phyloP scores from a whole-genome alignment of 805 yeast species.

The Barnettozyma californica region DNA sequence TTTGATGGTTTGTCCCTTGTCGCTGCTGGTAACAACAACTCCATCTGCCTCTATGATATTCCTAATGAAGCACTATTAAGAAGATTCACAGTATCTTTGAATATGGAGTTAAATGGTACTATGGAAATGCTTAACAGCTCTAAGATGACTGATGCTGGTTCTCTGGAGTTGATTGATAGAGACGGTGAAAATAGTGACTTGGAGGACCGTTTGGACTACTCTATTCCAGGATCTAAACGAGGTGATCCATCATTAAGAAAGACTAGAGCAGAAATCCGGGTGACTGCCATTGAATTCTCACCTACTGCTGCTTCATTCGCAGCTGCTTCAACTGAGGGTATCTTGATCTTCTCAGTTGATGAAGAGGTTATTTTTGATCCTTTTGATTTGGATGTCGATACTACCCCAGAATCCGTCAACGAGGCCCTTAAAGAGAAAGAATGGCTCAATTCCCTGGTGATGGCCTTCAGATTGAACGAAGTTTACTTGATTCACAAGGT shows the following conservation, averaged over 20 bases:
- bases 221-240: slow-evolving; percentile 76
- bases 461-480: slow-evolving; percentile 93
- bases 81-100: slow-evolving; percentile 78
- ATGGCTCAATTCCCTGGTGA: slow-evolving; percentile 73
- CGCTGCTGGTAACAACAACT: slow-evolving; percentile 92
- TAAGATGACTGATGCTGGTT: slow-evolving; percentile 84
- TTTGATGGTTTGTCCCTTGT: slow-evolving; percentile 84
- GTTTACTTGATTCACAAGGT: slow-evolving; percentile 62
- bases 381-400: slow-evolving; percentile 86
- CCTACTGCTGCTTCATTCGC: slow-evolving; percentile 91
- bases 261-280: slow-evolving; percentile 77
- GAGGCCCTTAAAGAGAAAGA: slow-evolving; percentile 51
- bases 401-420: slow-evolving; percentile 74
- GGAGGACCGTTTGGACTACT: slow-evolving; percentile 70
- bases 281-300: slow-evolving; percentile 71
- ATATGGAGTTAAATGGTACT: slow-evolving; percentile 91
- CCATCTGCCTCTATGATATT: slow-evolving; percentile 87
- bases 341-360: slow-evolving; percentile 77
- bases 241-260: slow-evolving; percentile 73
- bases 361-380: slow-evolving; percentile 81
- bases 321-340: slow-evolving; percentile 93
- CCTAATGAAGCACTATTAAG: slow-evolving; percentile 80
- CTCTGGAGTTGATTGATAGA: slow-evolving; percentile 73
- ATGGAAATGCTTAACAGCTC: slow-evolving; percentile 70
- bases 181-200: slow-evolving; percentile 82